These are phyloP conservation scores for Neurospora sp. DNA, from an alignment of 495 filamentous ascomycete genomes.

Conservation along the genomic window DNA sequence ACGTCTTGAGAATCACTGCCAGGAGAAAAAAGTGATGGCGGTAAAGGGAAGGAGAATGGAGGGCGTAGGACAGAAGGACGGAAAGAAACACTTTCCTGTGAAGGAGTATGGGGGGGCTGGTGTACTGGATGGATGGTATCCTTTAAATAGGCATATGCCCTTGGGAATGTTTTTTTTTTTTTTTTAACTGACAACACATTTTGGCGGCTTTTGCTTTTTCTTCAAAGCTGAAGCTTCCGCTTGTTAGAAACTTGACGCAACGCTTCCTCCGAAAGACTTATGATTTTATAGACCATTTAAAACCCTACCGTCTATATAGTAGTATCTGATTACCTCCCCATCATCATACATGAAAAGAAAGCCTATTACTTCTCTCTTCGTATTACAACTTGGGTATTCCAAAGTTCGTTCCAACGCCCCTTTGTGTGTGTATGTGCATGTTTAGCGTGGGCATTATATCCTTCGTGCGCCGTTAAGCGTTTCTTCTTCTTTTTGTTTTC, in stretches of 20 bases:
- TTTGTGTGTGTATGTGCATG: not conserved
- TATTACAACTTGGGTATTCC: slow-evolving; percentile 17
- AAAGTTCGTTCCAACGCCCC: slow-evolving; percentile 13
- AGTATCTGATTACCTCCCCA: not conserved
- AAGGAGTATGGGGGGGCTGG: not conserved
- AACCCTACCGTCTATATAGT: not conserved
- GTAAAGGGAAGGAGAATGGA: not conserved
- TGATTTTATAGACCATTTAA: not conserved
- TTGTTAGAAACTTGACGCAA: not conserved
- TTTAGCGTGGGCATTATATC: not conserved
- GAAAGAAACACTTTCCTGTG: not conserved
- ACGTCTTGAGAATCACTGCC: not conserved
- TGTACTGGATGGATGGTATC: not conserved
- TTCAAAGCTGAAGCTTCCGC: not conserved
- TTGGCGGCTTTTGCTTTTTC: not conserved
- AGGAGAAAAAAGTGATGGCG: not conserved
- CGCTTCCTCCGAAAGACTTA: not conserved
- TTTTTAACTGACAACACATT: not conserved
- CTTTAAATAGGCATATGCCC: not conserved
- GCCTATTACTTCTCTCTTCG: not conserved
- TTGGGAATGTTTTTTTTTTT: not conserved
- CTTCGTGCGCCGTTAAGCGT: not conserved
- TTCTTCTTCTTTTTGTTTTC: not conserved
- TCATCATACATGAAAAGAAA: slow-evolving; percentile 2
- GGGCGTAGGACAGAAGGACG: not conserved